A percentile compares a stretch with the other conserved stretches of the same genome.
Evolutionary conservation across 495 filamentous ascomycete genomes (phyloP).

Genomic region (Terfezia claveryi): DNA sequence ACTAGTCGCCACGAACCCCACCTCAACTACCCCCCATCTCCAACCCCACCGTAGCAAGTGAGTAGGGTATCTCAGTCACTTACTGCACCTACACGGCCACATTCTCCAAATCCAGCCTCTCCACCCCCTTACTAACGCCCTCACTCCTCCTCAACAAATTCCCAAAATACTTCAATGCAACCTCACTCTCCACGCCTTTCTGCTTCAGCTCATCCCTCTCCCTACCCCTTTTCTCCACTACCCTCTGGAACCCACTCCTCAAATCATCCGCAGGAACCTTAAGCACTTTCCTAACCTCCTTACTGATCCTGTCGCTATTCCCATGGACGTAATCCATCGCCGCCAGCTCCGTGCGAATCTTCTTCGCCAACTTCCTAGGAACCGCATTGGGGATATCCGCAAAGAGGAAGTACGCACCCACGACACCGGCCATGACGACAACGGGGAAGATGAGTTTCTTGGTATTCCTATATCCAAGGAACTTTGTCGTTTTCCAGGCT

Average conservation of each 20-base stretch:
- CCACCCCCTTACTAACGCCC: conserved; percentile 49
- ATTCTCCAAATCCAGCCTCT: conserved; percentile 55
- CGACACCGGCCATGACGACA: conserved; percentile 50
- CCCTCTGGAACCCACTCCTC: conserved; percentile 52
- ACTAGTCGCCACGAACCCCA: not conserved
- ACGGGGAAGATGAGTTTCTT: conserved; percentile 64
- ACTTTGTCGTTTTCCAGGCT: conserved; percentile 49
- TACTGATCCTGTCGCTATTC: conserved; percentile 62
- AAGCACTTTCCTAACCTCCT: conserved; percentile 67
- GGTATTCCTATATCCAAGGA: conserved; percentile 67
- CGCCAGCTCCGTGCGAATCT: conserved; percentile 55
- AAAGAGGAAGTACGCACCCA: conserved; percentile 57
- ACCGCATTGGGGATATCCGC: conserved; percentile 71
- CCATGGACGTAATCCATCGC: conserved; percentile 77
- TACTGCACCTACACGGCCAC: not conserved
- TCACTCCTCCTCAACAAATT: conserved; percentile 60
- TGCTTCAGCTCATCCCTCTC: conserved; percentile 62
- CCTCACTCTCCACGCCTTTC: conserved; percentile 48
- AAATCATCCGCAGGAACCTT: conserved; percentile 66
- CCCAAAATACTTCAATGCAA: conserved; percentile 65
- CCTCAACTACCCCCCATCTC: not conserved
- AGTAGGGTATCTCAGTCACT: not conserved
- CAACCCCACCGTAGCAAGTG: not conserved
- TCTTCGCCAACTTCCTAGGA: conserved; percentile 62
- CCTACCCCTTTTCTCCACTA: conserved; percentile 55